Evolutionary conservation across 139 green algal genomes (phyloP).

Genomic region (Spirogloea muscicola): DNA sequence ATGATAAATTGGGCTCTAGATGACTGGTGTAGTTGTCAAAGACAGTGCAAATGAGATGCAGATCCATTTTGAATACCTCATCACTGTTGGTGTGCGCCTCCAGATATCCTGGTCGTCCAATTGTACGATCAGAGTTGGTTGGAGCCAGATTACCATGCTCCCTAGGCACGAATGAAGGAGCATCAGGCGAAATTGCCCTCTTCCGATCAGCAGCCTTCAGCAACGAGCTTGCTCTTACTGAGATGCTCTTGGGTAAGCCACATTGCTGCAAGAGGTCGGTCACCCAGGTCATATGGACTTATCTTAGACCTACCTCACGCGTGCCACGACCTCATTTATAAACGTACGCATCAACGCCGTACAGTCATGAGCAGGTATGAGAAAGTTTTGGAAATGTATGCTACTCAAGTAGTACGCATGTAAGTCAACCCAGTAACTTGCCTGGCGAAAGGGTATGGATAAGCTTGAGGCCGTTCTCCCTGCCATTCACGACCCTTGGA

Average conservation of each 20-base stretch:
- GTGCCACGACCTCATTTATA: too few relatives aligned
- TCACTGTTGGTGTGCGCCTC: background rate
- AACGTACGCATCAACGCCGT: too few relatives aligned
- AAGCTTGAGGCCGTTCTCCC: too few relatives aligned
- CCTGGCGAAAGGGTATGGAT: too few relatives aligned
- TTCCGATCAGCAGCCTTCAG: background rate
- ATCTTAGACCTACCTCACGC: too few relatives aligned
- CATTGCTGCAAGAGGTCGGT: background rate
- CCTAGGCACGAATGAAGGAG: background rate
- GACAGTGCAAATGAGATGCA: background rate
- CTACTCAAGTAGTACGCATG: background rate
- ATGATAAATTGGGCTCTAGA: background rate
- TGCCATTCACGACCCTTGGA: too few relatives aligned
- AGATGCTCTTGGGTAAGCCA: slow-evolving; percentile 32
- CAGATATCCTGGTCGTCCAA: background rate
- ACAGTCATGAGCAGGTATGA: too few relatives aligned
- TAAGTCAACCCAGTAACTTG: background rate
- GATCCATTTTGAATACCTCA: background rate
- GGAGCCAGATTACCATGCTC: background rate
- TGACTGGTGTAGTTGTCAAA: background rate
- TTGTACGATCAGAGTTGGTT: background rate
- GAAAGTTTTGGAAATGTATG: too few relatives aligned
- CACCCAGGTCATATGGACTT: background rate
- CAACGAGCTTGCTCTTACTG: background rate
- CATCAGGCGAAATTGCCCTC: slow-evolving; percentile 10